These are phyloP conservation scores for Epichloe gansuensis DNA, from an alignment of 2,329 filamentous ascomycete genomes.

Conservation along the genomic window DNA sequence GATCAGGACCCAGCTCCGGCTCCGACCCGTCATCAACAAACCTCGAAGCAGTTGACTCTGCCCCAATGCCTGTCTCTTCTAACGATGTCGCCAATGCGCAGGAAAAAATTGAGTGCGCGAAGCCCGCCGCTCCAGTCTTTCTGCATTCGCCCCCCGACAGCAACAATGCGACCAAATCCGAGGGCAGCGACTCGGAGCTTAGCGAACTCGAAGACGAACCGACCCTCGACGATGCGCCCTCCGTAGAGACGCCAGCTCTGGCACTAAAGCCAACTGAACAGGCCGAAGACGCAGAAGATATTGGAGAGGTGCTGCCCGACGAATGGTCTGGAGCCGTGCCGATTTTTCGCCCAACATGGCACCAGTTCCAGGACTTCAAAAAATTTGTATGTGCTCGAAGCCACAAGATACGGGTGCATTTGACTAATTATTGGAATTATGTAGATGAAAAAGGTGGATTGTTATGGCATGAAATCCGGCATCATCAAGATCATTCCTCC, in stretches of 20 bases:
- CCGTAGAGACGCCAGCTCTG: slow-evolving; percentile 11
- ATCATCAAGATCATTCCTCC: slow-evolving; percentile 95
- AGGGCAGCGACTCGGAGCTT: slow-evolving; percentile 50
- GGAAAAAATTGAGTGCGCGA: slow-evolving; percentile 22
- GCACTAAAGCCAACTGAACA: slow-evolving; percentile 13
- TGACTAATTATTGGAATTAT: slow-evolving; percentile 13
- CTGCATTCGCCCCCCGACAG: slow-evolving; percentile 50
- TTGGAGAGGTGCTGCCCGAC: slow-evolving; percentile 69
- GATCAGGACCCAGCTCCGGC: slow-evolving; percentile 18
- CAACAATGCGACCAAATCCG: slow-evolving; percentile 46
- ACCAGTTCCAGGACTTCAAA: slow-evolving; percentile 88
- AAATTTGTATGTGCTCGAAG: slow-evolving; percentile 52
- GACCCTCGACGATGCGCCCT: slow-evolving; percentile 22
- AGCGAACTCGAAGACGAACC: slow-evolving; percentile 50
- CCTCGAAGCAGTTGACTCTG: slow-evolving; percentile 5
- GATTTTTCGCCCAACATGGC: slow-evolving; percentile 90
- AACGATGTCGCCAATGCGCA: slow-evolving; percentile 15
- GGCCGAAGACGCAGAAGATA: slow-evolving; percentile 38
- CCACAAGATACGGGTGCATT: slow-evolving; percentile 6
- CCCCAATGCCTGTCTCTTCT: slow-evolving; percentile 10
- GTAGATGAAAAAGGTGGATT: slow-evolving; percentile 70
- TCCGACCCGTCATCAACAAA: slow-evolving; percentile 7
- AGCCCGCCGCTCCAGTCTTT: slow-evolving; percentile 28
- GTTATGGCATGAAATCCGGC: slow-evolving; percentile 92
- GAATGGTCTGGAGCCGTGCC: slow-evolving; percentile 87